These are phyloP conservation scores for Coniochaeta sp. DNA, from an alignment of 2,329 filamentous ascomycete genomes.

Conservation along the genomic window DNA sequence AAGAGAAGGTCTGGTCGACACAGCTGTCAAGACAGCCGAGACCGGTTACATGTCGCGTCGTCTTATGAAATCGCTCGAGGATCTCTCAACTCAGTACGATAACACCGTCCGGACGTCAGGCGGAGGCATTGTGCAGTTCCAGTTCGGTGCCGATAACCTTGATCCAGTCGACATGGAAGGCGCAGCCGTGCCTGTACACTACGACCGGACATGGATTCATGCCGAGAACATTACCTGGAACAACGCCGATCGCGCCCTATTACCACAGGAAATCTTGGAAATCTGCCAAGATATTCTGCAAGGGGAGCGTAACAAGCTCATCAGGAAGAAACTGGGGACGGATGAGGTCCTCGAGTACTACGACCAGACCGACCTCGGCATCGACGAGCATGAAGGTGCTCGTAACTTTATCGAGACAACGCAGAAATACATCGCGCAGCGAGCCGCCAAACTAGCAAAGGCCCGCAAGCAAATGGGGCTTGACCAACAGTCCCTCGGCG, in stretches of 20 bases:
- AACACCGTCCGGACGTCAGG: slow-evolving; percentile 89
- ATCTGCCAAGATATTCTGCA: slow-evolving; percentile 64
- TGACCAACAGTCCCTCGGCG: slow-evolving; percentile 15
- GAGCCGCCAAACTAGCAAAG: slow-evolving; percentile 53
- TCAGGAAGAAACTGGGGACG: slow-evolving; percentile 53
- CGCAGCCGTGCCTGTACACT: slow-evolving; percentile 83
- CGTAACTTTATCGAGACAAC: slow-evolving; percentile 77
- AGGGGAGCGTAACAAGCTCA: slow-evolving; percentile 58
- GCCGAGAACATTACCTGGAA: slow-evolving; percentile 69
- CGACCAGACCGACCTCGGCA: slow-evolving; percentile 59
- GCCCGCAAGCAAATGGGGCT: slow-evolving; percentile 46
- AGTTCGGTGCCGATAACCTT: slow-evolving; percentile 91
- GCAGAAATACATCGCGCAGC: slow-evolving; percentile 59
- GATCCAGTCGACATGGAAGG: slow-evolving; percentile 98
- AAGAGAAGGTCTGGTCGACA: slow-evolving; percentile 97
- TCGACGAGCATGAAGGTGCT: slow-evolving; percentile 76
- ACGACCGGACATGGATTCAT: slow-evolving; percentile 85
- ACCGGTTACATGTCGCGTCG: slow-evolving; percentile 98
- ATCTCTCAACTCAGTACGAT: slow-evolving; percentile 89
- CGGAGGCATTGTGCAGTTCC: slow-evolving; percentile 87
- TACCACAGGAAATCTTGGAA: slow-evolving; percentile 65
- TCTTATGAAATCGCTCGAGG: slow-evolving; percentile 95
- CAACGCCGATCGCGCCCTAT: slow-evolving; percentile 66
- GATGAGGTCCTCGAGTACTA: slow-evolving; percentile 59
- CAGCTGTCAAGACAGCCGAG: slow-evolving; percentile 96